Base-by-base conservation (phyloP, 2,329 filamentous ascomycete genomes). In the Alternaria consortialis region DNA sequence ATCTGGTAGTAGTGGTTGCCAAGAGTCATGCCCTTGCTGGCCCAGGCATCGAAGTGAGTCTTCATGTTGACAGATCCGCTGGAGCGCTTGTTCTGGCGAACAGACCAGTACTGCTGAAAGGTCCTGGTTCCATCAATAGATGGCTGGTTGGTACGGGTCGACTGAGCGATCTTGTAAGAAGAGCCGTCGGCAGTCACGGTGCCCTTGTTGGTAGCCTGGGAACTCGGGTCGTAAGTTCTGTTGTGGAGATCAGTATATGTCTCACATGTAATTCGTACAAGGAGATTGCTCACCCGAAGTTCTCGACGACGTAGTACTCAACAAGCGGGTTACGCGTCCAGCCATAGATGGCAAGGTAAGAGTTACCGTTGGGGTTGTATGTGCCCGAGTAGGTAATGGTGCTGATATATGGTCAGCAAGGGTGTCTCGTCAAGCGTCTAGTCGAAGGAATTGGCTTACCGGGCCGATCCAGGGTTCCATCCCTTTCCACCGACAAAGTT, bases 401-500 rank as follows among this genome's bases (percentile, higher is more conserved):
- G 31, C 74, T 75, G 20, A 36, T 15, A 12, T 20, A 3, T 20
- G 23, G 29, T 48, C 9, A 23, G 40, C 50, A 53, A 42, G 39
- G 42, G 9, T 20, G 2, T 17, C 8, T 15, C 31, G n/a, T 9
- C n/a, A 12, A 27, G n/a, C 7, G 2, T 42, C 27, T 13, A 40
- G 5, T 17, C 32, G 20, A 34, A 76, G 60, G n/a, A 27, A 8
- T 27, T 36, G 25, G 27, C 77, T 60, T 80, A 87, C 84, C 83
- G 79, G 31, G 79, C 74, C 59, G 74, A 81, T 46, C 85, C 86
- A 17, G 85, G 82, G 57, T 82, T 82, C 85, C 86, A 88, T 39
- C 86, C 86, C 76, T 87, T 88, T 32, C 86, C 86, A 59, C 80
- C 84, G 32, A 87, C 85, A 46, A 86, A 84, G 79, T 87, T 85